Evolutionary conservation across 441 rosid species (phyloP), one percentile per base, ranked within the genome.

Genomic region (Aleurites moluccanus): DNA sequence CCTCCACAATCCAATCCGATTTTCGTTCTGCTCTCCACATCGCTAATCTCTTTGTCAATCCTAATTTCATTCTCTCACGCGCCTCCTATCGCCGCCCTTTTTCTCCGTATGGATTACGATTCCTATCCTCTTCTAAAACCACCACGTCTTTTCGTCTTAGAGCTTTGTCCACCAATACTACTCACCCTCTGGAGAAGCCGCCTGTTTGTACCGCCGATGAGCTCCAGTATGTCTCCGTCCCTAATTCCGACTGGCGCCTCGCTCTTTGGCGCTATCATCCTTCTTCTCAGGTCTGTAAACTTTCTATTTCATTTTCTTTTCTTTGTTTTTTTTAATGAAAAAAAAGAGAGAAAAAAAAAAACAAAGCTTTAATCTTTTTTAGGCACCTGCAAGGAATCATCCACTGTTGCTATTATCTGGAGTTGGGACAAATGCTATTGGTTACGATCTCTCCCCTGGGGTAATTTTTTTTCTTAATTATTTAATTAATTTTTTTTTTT

Each of bases 241-340:
- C 93, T 1, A 80, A 90, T 60, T 89, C 88, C 77, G 87, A 89
- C 67, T 95, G 99, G 97, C 92, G 92, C 28, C 97, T 93, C 74
- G 95, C 98, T 69, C 98, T 93, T 82, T 93, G 98, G 97, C 97
- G 98, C 59, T 93, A 96, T 82, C 82, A 68, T 70, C 98, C 98
- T 75, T 78, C 90, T n/a, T 87, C 91, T 67, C 89, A 86, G 92
- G 98, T 91, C 70, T 11, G 2, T 64, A 8, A n/a, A 55, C 42
- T 55, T 67, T 25, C 45, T 23, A 11, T 71, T 75, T 70, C 61
- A 21, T 28, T 3, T 64, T 64, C 65, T 0, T 1, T 38, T 30
- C 55, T 60, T 52, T 2, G 6, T 70, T n/a, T n/a, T n/a, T n/a
- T n/a, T n/a, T n/a, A 4, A 5, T 35, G 6, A 38, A 38, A 5